These are phyloP conservation scores for Sporothrix dimorphospora DNA, from an alignment of 2,329 filamentous ascomycete genomes.

Conservation along the genomic window DNA sequence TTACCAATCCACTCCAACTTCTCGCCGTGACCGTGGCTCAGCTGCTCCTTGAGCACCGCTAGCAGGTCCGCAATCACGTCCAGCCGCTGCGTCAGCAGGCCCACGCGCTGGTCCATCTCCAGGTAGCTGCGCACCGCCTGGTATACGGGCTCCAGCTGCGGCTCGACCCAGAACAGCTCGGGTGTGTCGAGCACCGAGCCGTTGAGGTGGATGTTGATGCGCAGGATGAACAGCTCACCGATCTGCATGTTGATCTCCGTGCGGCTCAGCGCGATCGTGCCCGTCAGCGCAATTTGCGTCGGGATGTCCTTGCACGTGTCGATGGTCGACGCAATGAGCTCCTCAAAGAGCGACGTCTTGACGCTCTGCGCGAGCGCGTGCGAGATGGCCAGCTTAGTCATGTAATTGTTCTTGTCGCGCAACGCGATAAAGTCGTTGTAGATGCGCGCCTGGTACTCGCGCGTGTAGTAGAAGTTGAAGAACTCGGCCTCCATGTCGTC, in stretches of 20 bases:
- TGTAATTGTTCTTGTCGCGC: constrained; percentile 92
- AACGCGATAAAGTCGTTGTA: constrained; percentile 99
- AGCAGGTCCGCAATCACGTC: constrained; percentile 93
- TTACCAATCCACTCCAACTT: constrained; percentile 87
- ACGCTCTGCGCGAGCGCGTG: constrained; percentile 95
- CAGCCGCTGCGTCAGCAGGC: constrained; percentile 83
- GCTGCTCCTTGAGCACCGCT: constrained; percentile 90
- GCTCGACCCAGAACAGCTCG: constrained; percentile 98
- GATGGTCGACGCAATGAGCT: constrained; percentile 91
- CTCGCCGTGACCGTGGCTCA: constrained; percentile 90
- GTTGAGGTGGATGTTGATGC: constrained; percentile 97
- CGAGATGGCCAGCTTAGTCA: constrained; percentile 96
- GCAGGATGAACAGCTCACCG: constrained; percentile 93
- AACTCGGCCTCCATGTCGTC: constrained; percentile 95
- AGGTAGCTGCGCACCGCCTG: constrained; percentile 93
- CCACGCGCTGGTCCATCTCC: constrained; percentile 96
- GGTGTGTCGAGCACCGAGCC: constrained; percentile 95
- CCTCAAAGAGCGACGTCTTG: constrained; percentile 96
- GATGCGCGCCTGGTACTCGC: constrained; percentile 95
- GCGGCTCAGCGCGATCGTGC: constrained; percentile 85
- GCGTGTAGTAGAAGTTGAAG: constrained; percentile 99
- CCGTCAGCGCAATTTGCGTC: constrained; percentile 87
- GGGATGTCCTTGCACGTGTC: constrained; percentile 92
- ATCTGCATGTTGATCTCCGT: constrained; percentile 99
- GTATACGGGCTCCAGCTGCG: constrained; percentile 94